These are phyloP conservation scores for Boletus pseudo-olivaceus DNA, from an alignment of 768 basidiomycete species.

Conservation along the genomic window DNA sequence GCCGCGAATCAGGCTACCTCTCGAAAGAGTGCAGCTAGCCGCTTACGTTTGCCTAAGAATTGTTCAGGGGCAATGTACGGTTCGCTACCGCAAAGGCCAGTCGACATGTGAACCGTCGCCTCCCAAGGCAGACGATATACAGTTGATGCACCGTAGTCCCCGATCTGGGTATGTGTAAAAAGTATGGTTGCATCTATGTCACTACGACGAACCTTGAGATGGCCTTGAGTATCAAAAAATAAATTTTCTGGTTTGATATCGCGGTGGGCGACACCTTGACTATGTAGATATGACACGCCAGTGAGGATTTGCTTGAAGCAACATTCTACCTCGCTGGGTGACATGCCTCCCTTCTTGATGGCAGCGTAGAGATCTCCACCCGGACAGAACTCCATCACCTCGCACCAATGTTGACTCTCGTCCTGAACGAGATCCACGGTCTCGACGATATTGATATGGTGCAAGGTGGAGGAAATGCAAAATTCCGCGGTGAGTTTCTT, in stretches of 20 bases:
- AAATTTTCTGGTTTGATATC: constrained; percentile 99
- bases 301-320: constrained; percentile 95
- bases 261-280: constrained; percentile 95
- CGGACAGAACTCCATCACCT: constrained; percentile 99
- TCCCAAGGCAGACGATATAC: constrained; percentile 99
- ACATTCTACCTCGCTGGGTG: constrained; percentile 89
- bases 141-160: constrained; percentile 98
- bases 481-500: constrained; percentile 99
- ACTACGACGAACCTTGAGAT: constrained; percentile 71
- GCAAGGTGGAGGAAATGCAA: constrained; percentile 94
- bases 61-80: constrained; percentile 99
- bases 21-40: constrained; percentile 28
- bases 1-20: constrained; percentile 37
- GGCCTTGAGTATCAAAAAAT: constrained; percentile 88
- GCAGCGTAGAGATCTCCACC: constrained; percentile 98
- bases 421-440: constrained; percentile 99
- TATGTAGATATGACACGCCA: constrained; percentile 88
- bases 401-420: constrained; percentile 95
- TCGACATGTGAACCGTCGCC: constrained; percentile 92
- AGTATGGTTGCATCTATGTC: background rate
- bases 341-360: constrained; percentile 96
- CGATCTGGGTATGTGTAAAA: constrained; percentile 58
- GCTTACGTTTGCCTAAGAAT: constrained; percentile 94
- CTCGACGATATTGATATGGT: constrained; percentile 94
- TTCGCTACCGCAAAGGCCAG: constrained; percentile 95